Conservation (phyloP, 1,284 basidiomycete genomes). For the Leccinum subrobustum region DNA sequence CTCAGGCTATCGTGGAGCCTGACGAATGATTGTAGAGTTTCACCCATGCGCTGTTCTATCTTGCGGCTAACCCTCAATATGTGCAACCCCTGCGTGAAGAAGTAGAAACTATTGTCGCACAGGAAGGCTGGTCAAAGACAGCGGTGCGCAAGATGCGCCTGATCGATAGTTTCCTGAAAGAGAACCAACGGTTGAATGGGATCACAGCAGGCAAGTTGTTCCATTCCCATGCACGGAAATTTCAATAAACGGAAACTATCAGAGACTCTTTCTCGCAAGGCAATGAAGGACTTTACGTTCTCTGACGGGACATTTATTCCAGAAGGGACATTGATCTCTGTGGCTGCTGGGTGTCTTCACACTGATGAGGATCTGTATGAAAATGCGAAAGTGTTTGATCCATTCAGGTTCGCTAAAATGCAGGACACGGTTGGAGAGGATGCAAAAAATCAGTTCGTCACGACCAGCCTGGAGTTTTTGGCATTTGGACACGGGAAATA, state of each 20-base stretch:
- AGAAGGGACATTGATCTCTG: slow-evolving; percentile 32
- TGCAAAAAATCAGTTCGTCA: slow-evolving; percentile 21
- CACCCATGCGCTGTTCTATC: neutral
- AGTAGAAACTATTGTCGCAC: neutral
- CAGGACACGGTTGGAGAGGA: slow-evolving; percentile 13
- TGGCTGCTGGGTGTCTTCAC: slow-evolving; percentile 25
- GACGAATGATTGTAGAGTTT: neutral
- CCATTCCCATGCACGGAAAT: neutral
- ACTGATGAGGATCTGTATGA: slow-evolving; percentile 28
- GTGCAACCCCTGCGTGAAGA: neutral
- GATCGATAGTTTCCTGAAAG: neutral
- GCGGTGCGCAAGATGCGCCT: neutral
- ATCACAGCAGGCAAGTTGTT: neutral
- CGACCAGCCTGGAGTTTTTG: slow-evolving; percentile 16
- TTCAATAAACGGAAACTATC: neutral
- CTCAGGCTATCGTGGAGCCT: neutral
- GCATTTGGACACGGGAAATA: slow-evolving; percentile 20
- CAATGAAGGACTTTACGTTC: slow-evolving; percentile 39
- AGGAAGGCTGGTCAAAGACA: neutral
- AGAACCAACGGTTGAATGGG: neutral
- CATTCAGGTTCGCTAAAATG: slow-evolving; percentile 32
- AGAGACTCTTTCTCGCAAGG: slow-evolving; percentile 24
- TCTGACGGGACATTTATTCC: slow-evolving; percentile 43
- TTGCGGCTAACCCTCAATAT: neutral
- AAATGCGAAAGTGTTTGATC: slow-evolving; percentile 31